Evolutionary conservation across 2,329 filamentous ascomycete species (phyloP), one percentile per base, ranked within the genome.

Genomic region (Lasiodiplodia citricola): DNA sequence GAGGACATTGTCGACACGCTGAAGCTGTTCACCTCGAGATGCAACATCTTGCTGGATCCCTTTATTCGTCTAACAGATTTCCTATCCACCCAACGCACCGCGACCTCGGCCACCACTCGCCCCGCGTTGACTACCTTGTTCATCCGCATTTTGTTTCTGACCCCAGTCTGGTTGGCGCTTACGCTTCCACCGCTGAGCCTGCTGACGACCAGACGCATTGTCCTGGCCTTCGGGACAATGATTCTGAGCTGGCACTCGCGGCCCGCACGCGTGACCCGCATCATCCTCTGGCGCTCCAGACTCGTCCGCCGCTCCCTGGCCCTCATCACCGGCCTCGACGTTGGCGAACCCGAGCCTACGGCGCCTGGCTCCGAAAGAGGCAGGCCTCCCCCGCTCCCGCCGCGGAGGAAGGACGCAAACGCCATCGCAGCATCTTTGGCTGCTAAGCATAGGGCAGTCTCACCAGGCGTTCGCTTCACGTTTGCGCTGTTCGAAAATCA

Each of bases 401-500:
- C 81, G 44, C 78, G 80, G 47, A 81, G 84, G 68, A 82, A 84
- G 50, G 82, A 81, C 72, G 76, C 81, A 8, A 80, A 84, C 37
- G 82, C 84, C 65, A 80, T 86, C 38, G 82, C 83, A 18, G 83
- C 84, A 7, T 79, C 79, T 14, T 71, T 83, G n/a, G 74, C 74
- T 38, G 79, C 81, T 23, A 81, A 82, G 70, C 77, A 78, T 28
- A 66, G 57, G 14, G 79, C 79, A 38, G 77, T 78, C 37, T 90
- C 91, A 4, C 88, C 93, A 0, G 94, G 94, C 1, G 92, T 99
- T 16, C 92, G 94, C 55, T 99, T 99, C 76, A 99, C 96, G 0
- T 99, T 99, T 71, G 94, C 96, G 58, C 86, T 99, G 2, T 98
- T 94, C 75, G 96, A 99, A 79, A 99, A 99, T 74, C 96, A 99